phyloP scores from a whole-genome alignment of 2,329 filamentous ascomycete species.

The Colletotrichum graminicola region DNA sequence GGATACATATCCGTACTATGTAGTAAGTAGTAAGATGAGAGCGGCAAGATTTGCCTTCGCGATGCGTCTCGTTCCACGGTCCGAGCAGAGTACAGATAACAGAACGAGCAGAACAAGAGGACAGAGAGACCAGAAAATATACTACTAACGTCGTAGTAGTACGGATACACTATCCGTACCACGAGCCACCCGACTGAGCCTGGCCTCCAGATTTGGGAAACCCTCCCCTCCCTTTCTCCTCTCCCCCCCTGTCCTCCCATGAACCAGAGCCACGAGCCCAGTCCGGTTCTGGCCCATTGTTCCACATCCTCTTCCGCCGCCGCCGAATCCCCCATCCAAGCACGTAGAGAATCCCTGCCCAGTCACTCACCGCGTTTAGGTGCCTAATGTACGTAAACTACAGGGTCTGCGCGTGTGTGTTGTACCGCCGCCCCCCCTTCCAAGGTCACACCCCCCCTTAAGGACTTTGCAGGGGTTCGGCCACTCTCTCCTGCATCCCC shows the following conservation, averaged over 20 bases:
- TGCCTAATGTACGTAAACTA: no score
- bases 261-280: constrained; percentile 5
- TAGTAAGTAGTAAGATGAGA: no score
- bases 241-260: neutral
- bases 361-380: no score
- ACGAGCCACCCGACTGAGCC: no score
- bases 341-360: no score
- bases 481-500: constrained; percentile 29
- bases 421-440: constrained; percentile 12
- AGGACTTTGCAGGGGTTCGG: constrained; percentile 32
- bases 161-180: no score
- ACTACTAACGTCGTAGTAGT: no score
- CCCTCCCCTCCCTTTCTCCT: neutral
- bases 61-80: neutral
- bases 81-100: neutral
- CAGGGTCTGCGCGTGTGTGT: neutral
- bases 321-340: neutral
- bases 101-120: neutral
- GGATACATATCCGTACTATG: no score
- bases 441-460: constrained; percentile 12
- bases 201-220: neutral
- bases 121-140: neutral
- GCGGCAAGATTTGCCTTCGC: neutral
- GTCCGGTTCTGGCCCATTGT: constrained; percentile 18
- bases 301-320: neutral